phyloP scores from a whole-genome alignment of 2,329 filamentous ascomycete species.

The Lasiodiplodia gonubiensis region DNA sequence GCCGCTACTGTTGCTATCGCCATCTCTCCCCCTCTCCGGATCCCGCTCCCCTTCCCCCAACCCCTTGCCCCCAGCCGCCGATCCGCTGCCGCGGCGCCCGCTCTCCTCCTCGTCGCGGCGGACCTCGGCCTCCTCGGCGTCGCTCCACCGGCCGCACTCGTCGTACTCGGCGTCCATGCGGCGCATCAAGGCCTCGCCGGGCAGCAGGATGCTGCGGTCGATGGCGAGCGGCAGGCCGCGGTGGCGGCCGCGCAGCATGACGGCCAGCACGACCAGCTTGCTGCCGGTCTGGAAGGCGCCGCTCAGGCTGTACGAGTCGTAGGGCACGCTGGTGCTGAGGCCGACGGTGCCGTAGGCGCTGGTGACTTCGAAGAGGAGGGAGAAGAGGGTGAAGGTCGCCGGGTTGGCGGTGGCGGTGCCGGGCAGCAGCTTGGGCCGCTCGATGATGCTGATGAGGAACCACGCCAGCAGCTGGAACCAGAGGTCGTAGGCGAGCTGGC shows the following conservation, averaged over 20 bases:
- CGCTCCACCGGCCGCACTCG: conserved; percentile 15
- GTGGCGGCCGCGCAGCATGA: conserved; percentile 55
- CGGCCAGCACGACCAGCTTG: conserved; percentile 64
- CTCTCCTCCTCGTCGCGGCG: conserved; percentile 18
- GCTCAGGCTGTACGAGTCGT: conserved; percentile 60
- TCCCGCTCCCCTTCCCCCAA: background rate
- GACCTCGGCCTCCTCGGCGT: conserved; percentile 33
- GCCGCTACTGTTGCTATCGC: background rate
- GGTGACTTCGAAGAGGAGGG: conserved; percentile 61
- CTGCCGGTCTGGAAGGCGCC: conserved; percentile 61
- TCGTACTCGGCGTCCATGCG: conserved; percentile 40
- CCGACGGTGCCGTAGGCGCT: conserved; percentile 68
- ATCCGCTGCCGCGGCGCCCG: background rate
- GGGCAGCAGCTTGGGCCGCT: conserved; percentile 58
- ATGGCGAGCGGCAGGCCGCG: conserved; percentile 40
- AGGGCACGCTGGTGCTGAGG: conserved; percentile 58
- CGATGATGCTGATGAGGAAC: conserved; percentile 65
- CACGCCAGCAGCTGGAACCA: conserved; percentile 69
- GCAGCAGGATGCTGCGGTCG: conserved; percentile 40
- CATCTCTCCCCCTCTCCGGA: background rate
- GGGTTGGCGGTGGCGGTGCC: conserved; percentile 41
- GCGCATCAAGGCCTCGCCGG: conserved; percentile 43
- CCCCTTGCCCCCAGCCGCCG: background rate
- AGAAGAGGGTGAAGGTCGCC: conserved; percentile 40
- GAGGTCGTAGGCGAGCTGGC: conserved; percentile 69